Percentiles rank a stretch among this genome's conserved stretches.
phyloP scores from a whole-genome alignment of 2,329 filamentous ascomycete genomes.

The Bipolaris gigantea region DNA sequence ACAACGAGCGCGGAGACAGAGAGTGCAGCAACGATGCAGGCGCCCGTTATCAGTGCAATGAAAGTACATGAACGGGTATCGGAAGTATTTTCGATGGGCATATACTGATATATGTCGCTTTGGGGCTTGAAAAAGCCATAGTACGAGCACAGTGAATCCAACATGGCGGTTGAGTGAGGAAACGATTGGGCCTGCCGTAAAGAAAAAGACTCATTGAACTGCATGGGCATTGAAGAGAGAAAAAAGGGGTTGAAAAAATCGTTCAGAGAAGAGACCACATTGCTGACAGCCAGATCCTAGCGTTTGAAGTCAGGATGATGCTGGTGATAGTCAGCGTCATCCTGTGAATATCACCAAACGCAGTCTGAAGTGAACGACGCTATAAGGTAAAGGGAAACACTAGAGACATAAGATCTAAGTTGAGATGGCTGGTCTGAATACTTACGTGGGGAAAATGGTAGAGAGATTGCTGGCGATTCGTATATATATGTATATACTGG shows the following conservation, averaged over 20 bases:
- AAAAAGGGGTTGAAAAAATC: too few species aligned
- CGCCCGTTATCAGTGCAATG: not conserved
- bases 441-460: too few species aligned
- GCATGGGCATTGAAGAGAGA: not conserved
- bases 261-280: not conserved
- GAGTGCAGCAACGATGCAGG: not conserved
- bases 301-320: not conserved
- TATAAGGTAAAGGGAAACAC: too few species aligned
- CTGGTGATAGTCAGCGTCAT: not conserved
- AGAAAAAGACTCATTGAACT: not conserved
- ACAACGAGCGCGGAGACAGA: not conserved
- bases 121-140: not conserved
- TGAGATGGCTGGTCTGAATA: too few species aligned
- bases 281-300: not conserved
- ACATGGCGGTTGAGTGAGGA: not conserved
- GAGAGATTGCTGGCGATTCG: too few species aligned
- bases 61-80: not conserved
- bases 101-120: not conserved
- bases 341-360: not conserved
- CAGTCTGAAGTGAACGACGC: too few species aligned
- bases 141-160: not conserved
- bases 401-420: too few species aligned
- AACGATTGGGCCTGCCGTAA: not conserved
- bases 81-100: not conserved
- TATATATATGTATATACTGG: too few species aligned